phyloP scores from a whole-genome alignment of 176 grass and related monocot species.

The Carex cristatella region DNA sequence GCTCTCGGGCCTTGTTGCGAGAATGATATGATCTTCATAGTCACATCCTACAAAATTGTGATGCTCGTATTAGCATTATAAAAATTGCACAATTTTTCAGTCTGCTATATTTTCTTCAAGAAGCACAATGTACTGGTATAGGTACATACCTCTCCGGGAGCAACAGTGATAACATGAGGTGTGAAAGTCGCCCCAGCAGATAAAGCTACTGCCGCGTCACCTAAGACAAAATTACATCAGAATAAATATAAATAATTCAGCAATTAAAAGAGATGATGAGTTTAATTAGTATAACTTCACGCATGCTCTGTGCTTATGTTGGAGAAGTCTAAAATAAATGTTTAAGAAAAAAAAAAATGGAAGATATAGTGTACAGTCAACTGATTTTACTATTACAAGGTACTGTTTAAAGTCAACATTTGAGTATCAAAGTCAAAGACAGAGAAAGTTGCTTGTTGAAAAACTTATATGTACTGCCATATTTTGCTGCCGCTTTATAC shows the following conservation, averaged over 20 bases:
- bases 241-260: background rate
- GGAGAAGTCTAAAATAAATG: background rate
- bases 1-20: constrained; percentile 72
- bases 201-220: constrained; percentile 40
- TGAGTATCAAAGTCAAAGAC: background rate
- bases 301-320: background rate
- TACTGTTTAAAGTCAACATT: constrained; percentile 14
- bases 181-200: constrained; percentile 90
- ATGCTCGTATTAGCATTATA: constrained; percentile 8
- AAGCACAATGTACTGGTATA: too few species aligned
- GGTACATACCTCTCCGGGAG: constrained; percentile 74
- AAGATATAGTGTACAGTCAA: constrained; percentile 10
- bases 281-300: background rate
- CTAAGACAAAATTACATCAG: background rate
- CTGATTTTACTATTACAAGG: background rate
- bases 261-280: background rate
- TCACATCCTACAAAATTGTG: constrained; percentile 60
- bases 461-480: background rate
- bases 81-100: background rate
- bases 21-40: constrained; percentile 93
- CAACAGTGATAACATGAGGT: constrained; percentile 86
- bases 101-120: background rate
- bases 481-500: background rate
- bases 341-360: background rate
- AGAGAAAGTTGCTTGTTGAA: background rate